phyloP scores from a whole-genome alignment of 768 basidiomycete genomes.

The Boletales sp. region DNA sequence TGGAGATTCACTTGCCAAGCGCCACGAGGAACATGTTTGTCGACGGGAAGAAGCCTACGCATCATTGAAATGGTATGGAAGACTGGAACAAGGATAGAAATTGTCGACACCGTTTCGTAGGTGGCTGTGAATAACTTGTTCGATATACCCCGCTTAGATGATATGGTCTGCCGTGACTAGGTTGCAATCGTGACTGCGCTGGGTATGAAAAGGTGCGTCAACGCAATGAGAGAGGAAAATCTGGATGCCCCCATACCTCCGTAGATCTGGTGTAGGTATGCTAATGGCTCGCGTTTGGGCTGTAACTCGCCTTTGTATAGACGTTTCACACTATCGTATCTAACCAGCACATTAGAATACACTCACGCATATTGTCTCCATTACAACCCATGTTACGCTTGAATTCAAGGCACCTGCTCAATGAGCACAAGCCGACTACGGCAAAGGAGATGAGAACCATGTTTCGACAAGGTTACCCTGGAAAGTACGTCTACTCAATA shows the following conservation, averaged over 20 bases:
- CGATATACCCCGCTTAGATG: conserved; percentile 13
- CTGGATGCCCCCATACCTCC: background rate
- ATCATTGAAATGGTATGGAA: conserved; percentile 32
- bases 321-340: no score
- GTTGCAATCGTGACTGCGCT: background rate
- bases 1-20: conserved; percentile 78
- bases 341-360: no score
- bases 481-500: no score
- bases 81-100: background rate
- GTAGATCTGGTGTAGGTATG: no score
- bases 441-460: no score
- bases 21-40: conserved; percentile 98
- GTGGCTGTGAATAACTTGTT: conserved; percentile 16
- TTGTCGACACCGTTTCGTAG: conserved; percentile 1
- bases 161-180: background rate
- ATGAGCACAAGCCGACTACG: no score
- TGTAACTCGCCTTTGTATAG: no score
- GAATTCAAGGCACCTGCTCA: no score
- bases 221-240: background rate
- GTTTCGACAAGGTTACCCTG: no score
- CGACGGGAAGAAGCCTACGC: conserved; percentile 64
- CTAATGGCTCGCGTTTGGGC: no score
- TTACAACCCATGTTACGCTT: no score
- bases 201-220: background rate
- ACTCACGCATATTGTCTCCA: no score